Conservation (phyloP, 768 basidiomycete genomes). For the Kwoniella botswanensis region DNA sequence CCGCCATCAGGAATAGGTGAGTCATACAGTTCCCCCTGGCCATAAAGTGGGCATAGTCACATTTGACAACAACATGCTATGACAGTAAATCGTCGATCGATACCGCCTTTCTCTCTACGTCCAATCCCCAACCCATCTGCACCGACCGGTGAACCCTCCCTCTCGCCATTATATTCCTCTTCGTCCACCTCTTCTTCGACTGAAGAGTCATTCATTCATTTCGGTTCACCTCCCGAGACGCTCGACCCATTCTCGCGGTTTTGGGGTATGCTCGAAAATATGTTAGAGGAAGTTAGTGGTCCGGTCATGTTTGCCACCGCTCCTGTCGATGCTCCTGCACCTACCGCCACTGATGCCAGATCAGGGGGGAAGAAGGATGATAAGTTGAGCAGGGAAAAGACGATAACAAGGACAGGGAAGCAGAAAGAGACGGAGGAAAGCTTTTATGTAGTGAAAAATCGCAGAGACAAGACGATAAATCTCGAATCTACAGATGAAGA, state of each 20-base stretch:
- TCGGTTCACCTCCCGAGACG: constrained; percentile 40
- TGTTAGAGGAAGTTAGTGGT: constrained; percentile 52
- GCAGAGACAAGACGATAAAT: background rate
- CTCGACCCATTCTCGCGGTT: constrained; percentile 56
- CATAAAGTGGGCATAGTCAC: no score
- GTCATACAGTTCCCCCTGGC: background rate
- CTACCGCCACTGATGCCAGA: background rate
- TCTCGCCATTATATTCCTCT: constrained; percentile 37
- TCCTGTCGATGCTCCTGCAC: constrained; percentile 29
- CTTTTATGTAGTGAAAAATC: constrained; percentile 11
- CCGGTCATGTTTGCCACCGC: constrained; percentile 54
- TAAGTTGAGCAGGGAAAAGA: constrained; percentile 13
- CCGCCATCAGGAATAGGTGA: constrained; percentile 19
- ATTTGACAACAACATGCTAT: background rate
- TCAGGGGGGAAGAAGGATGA: background rate
- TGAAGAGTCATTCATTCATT: constrained; percentile 40
- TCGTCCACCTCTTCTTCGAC: constrained; percentile 37
- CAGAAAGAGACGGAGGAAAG: constrained; percentile 22
- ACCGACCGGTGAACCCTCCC: constrained; percentile 7
- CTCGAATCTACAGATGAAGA: constrained; percentile 20
- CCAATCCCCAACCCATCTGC: constrained; percentile 21
- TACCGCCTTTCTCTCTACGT: constrained; percentile 43
- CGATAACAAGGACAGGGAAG: constrained; percentile 9
- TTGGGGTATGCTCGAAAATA: constrained; percentile 56
- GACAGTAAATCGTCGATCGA: constrained; percentile 6